A percentile compares a stretch with the other conserved stretches of the same genome.
Evolutionary conservation across 495 filamentous ascomycete species (phyloP).

Genomic region (Achaetomiella virescens): DNA sequence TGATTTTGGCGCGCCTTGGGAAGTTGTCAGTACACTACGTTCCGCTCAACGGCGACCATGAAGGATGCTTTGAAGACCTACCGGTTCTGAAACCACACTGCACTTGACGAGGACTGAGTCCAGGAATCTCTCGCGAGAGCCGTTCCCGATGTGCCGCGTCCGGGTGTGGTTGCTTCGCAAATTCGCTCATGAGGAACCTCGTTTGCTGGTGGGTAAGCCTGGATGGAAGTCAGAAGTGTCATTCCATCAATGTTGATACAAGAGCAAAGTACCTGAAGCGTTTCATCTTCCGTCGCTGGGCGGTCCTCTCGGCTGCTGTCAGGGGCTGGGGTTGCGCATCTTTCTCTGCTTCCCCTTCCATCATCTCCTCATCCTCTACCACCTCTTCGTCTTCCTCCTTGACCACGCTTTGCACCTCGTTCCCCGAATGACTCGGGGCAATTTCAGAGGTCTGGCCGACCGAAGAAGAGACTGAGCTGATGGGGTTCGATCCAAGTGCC

Average conservation of each 20-base stretch:
- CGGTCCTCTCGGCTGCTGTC: constrained; percentile 63
- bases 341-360: constrained; percentile 40
- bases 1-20: constrained; percentile 85
- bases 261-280: constrained; percentile 63
- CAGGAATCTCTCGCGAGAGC: constrained; percentile 86
- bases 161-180: constrained; percentile 89
- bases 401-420: constrained; percentile 38
- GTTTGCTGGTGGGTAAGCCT: constrained; percentile 97
- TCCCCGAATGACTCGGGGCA: constrained; percentile 24
- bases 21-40: constrained; percentile 17
- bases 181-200: constrained; percentile 94
- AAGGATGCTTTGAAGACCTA: constrained; percentile 35
- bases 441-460: constrained; percentile 32
- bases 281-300: constrained; percentile 91
- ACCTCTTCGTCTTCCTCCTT: constrained; percentile 54
- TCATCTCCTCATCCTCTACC: constrained; percentile 45
- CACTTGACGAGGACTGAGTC: constrained; percentile 86
- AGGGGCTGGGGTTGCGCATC: constrained; percentile 46
- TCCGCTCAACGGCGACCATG: not conserved
- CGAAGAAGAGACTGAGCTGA: constrained; percentile 39
- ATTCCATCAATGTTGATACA: not conserved
- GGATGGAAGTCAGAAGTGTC: constrained; percentile 20
- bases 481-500: constrained; percentile 36
- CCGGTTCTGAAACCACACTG: constrained; percentile 99
- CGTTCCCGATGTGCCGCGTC: constrained; percentile 90